Percentiles rank a stretch among this genome's conserved stretches.
Evolutionary conservation across 768 basidiomycete genomes (phyloP).

Genomic region (Cystobasidium tubakii): DNA sequence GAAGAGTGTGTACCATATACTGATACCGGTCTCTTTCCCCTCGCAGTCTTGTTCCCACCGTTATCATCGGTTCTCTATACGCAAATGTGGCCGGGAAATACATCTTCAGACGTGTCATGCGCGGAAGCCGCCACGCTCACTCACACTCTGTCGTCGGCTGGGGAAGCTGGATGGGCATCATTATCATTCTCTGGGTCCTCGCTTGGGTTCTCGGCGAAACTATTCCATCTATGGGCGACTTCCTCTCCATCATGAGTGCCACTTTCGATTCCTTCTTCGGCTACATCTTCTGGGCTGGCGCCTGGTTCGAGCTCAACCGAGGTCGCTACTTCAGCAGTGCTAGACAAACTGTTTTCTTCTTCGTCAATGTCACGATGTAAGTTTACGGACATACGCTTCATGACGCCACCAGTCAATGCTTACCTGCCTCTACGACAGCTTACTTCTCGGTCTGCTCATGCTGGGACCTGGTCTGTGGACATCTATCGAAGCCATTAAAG

Average conservation of each 20-base stretch:
- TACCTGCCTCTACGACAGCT: background rate
- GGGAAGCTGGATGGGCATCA: conserved; percentile 36
- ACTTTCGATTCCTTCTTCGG: conserved; percentile 38
- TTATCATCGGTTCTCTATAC: conserved; percentile 40
- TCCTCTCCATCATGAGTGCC: conserved; percentile 17
- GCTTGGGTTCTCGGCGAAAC: conserved; percentile 20
- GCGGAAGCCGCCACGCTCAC: conserved; percentile 34
- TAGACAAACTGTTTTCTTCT: background rate
- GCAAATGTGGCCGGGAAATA: conserved; percentile 39
- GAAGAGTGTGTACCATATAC: no score
- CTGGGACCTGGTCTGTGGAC: conserved; percentile 37
- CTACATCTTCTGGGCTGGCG: conserved; percentile 40
- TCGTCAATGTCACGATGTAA: conserved; percentile 33
- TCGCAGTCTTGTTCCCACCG: conserved; percentile 25
- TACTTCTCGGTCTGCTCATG: conserved; percentile 33
- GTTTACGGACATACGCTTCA: background rate
- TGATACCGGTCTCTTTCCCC: no score
- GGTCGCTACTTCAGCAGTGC: conserved; percentile 11
- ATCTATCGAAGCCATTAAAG: conserved; percentile 22
- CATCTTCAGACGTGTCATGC: conserved; percentile 40
- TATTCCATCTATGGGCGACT: conserved; percentile 14
- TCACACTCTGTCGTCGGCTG: conserved; percentile 39
- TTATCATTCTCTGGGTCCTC: conserved; percentile 35
- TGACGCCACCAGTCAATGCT: no score
- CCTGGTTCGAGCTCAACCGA: conserved; percentile 29